These are phyloP conservation scores for Verticillium albo-atrum DNA, from an alignment of 2,329 filamentous ascomycete genomes.

Conservation along the genomic window DNA sequence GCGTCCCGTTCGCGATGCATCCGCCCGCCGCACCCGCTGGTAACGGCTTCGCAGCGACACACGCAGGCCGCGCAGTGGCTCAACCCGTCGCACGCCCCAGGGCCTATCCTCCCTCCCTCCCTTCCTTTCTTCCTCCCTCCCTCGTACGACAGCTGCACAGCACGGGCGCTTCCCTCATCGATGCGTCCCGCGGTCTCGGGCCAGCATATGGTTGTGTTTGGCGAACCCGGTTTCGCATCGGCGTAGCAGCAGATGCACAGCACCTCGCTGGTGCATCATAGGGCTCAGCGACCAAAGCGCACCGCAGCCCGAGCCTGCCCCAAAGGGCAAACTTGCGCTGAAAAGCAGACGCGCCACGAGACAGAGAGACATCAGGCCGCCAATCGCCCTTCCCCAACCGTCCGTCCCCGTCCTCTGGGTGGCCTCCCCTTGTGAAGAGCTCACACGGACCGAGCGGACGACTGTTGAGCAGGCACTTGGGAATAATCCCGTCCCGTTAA, in stretches of 20 bases:
- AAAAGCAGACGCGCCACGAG: not conserved
- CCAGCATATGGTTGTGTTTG: not conserved
- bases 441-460: no score
- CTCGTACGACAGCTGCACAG: not conserved
- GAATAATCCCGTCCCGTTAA: no score
- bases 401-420: no score
- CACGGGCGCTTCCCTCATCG: not conserved
- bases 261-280: no score
- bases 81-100: not conserved
- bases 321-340: not conserved
- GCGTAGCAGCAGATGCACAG: not conserved
- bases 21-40: no score
- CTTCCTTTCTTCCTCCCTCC: no score
- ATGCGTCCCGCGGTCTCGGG: not conserved
- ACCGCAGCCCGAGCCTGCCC: not conserved
- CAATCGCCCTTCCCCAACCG: not conserved
- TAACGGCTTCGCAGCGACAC: not conserved
- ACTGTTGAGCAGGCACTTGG: no score
- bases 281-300: not conserved
- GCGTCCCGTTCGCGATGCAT: no score
- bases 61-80: not conserved
- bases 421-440: no score
- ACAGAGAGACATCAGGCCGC: not conserved
- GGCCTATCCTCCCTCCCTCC: not conserved
- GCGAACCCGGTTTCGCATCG: not conserved